Conservation (phyloP, 768 basidiomycete genomes). For the Suillus spraguei region DNA sequence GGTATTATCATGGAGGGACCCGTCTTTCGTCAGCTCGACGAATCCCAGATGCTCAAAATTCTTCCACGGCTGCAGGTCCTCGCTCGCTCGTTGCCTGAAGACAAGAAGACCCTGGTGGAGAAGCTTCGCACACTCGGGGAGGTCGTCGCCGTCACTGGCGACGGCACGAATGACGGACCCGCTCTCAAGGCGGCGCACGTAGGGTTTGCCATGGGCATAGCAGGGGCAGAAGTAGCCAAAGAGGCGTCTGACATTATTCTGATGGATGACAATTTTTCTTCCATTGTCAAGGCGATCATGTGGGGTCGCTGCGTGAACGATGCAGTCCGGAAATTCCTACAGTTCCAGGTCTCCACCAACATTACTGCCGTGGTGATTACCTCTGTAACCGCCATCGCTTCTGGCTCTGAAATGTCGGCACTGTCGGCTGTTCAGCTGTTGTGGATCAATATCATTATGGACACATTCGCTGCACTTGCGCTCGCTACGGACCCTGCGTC, state of each 20-base stretch:
- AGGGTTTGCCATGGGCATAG: slow-evolving; percentile 95
- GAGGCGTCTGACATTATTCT: slow-evolving; percentile 99
- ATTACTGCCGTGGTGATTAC: slow-evolving; percentile 95
- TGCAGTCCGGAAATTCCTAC: slow-evolving; percentile 94
- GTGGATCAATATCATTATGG: slow-evolving; percentile 99
- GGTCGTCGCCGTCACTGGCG: slow-evolving; percentile 94
- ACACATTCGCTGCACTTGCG: slow-evolving; percentile 96
- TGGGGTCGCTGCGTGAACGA: slow-evolving; percentile 99
- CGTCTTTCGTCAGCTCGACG: slow-evolving; percentile 78
- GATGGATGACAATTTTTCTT: slow-evolving; percentile 97
- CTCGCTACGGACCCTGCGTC: slow-evolving; percentile 96
- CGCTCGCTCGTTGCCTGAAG: slow-evolving; percentile 95
- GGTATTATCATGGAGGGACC: slow-evolving; percentile 99
- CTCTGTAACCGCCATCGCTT: slow-evolving; percentile 87
- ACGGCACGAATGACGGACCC: slow-evolving; percentile 97
- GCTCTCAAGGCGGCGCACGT: slow-evolving; percentile 95
- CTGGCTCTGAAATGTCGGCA: slow-evolving; percentile 75
- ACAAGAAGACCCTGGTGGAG: slow-evolving; percentile 93
- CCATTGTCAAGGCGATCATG: slow-evolving; percentile 96
- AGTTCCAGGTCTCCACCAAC: slow-evolving; percentile 95
- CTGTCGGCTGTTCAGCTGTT: slow-evolving; percentile 94
- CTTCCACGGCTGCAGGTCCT: slow-evolving; percentile 94
- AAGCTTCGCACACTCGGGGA: slow-evolving; percentile 86
- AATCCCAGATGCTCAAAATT: slow-evolving; percentile 73
- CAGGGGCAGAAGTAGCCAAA: slow-evolving; percentile 98